Base-by-base conservation (phyloP, 305 asterid species). In the Coffea humblotiana region DNA sequence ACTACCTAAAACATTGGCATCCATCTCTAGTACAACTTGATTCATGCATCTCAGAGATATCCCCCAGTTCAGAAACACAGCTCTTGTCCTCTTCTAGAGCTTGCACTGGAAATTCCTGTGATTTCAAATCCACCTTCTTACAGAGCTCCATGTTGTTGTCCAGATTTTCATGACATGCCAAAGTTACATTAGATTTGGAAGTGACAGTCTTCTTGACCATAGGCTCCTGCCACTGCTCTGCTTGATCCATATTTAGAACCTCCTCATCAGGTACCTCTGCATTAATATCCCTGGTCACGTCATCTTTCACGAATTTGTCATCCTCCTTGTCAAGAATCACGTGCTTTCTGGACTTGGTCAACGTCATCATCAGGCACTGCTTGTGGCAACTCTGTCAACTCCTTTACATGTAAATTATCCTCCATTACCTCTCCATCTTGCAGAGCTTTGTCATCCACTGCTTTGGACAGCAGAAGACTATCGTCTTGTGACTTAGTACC, bases 311-410 rank as follows among this genome's bases (percentile, higher is more conserved):
- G 37, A 29, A 69, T 49, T 37, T 68, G 32, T 48, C 78, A 58
- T 67, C 72, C 52, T 71, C 82, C n/a, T 48, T 78, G 15, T 77
- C 84, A 56, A 61, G 3, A 9, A 21, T 47, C 11, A n/a, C 29
- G 7, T 71, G 35, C 45, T 65, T n/a, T 3, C 5, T 32, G 47
- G 80, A 68, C 68, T 37, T 84, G 74, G 74, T 51, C 61, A 10
- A 66, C 16, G 65, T 85, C 83, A 79, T 75, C 85, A 71, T 75
- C 80, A 21, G 37, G 23, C 32, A 79, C 82, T 65, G 77, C 88
- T 60, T 27, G 60, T 0, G 78, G 86, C 52, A 76, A 82, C 81
- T 84, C 79, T 18, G 78, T 63, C 67, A 51, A 18, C 65, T 82
- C 88, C 76, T 40, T 32, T 49, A 47, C 63, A 43, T 61, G 58